These are phyloP conservation scores for Tolypocladium tundrense DNA, from an alignment of 2,329 filamentous ascomycete species.

Conservation along the genomic window DNA sequence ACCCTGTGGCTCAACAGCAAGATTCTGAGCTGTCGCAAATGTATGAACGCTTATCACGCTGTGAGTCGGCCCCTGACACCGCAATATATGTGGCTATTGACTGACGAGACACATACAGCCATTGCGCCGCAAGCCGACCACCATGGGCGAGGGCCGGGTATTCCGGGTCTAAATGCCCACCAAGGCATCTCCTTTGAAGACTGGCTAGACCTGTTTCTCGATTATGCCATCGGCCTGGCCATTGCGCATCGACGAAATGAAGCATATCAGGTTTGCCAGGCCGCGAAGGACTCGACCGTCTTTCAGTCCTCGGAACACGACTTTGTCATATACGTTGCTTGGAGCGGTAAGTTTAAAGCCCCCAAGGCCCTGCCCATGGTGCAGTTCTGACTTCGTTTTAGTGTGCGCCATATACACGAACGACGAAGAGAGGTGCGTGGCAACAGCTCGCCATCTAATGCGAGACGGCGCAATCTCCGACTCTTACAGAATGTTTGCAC, in stretches of 20 bases:
- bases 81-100: constrained; percentile 2
- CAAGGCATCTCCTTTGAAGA: constrained; percentile 70
- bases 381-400: constrained; percentile 16
- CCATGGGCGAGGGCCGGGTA: background rate
- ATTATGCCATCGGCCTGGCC: constrained; percentile 72
- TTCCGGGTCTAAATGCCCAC: constrained; percentile 30
- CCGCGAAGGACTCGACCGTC: constrained; percentile 69
- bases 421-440: constrained; percentile 65
- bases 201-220: constrained; percentile 86
- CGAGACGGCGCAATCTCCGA: constrained; percentile 73
- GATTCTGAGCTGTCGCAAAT: constrained; percentile 39
- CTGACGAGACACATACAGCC: constrained; percentile 2
- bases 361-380: background rate
- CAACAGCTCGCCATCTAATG: constrained; percentile 74
- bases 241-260: constrained; percentile 55
- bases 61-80: constrained; percentile 23
- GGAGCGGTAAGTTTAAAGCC: constrained; percentile 47
- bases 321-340: constrained; percentile 66
- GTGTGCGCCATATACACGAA: constrained; percentile 74
- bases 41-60: constrained; percentile 44
- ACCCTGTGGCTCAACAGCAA: constrained; percentile 15
- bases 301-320: constrained; percentile 63
- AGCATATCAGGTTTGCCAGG: constrained; percentile 71
- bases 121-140: constrained; percentile 7
- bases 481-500: constrained; percentile 72